Base-by-base conservation (phyloP, 164 flowering plant genomes). In the Hamamelis virginiana region DNA sequence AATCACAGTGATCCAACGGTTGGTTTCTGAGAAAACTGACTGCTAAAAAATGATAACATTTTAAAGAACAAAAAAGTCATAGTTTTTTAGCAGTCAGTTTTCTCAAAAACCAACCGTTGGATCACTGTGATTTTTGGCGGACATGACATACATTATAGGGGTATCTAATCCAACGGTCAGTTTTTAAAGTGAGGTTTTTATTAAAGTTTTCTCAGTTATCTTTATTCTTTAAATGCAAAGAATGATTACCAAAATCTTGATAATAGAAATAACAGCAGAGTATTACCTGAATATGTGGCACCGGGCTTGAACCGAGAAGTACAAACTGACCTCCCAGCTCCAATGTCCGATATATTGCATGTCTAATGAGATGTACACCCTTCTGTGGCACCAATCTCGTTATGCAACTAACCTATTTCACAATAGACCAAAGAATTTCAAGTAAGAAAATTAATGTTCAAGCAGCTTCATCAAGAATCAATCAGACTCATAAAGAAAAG, bases 311-410 rank as follows among this genome's bases (percentile, higher is more conserved):
- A 76, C 98, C 98, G 71, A 95, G 85, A 69, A 95, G 97, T 62
- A 95, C 83, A 85, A 92, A 95, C 70, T 95, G 98, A 66, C 98
- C 98, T 65, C 96, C 98, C 53, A 92, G 78, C 72, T 95, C 98
- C 84, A 91, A 19, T 57, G 96, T 91, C 72, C 90, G 78, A 71
- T 88, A 92, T 66, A 95, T 87, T 52, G 98, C 97, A 83, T 95
- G 97, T 73, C 97, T 85, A 68, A 95, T 95, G 28, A 95, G 97
- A 83, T 95, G 98, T 16, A 92, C 92, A 67, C 98, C 98, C 75
- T 95, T 95, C 69, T 95, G 98, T 23, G 98, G 97, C 46, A 92
- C 98, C 84, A 95, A 76, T 74, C 98, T 87, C 60, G 98, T 89
- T 68, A 95, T 90, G 87, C 97, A 92, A 64, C 94, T 90, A 64